Evolutionary conservation across 116 monocot species (phyloP), one percentile per base, ranked within the genome.

Genomic region (Zostera marina): DNA sequence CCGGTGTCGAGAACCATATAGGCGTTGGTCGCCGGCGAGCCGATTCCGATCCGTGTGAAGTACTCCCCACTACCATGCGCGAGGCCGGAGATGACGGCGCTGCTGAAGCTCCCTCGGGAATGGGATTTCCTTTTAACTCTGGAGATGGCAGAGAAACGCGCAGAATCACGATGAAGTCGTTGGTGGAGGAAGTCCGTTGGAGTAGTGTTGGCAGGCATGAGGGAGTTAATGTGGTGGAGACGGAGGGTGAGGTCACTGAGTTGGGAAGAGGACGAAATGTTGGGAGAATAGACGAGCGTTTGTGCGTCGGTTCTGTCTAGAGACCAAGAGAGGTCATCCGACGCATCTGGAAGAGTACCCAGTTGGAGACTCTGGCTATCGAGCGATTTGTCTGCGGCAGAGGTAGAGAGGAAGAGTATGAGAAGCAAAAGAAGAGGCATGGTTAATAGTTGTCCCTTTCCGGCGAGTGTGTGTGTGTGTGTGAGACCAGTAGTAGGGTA

Each of bases 1-100:
- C 91, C 85, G 51, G 90, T 91, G 76, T 91, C 90, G 23, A 91
- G 81, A 23, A 91, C 90, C 71, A 91, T 72, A 65, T 44, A 78
- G 52, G 72, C 66, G 59, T 48, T 21, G 21, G 44, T 53, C 7
- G 67, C 64, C 5, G 85, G 91, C 11, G 91, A 81, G 10, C 90
- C 90, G 58, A 91, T 64, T 10, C 82, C 85, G 63, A 91, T 70
- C 42, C 73, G 76, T 21, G 91, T 71, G 70, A 91, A 85, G 70
- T 91, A 91, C 72, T 85, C 85, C 11, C 91, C 91, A 58, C 81
- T 85, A 11, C 91, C 91, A 25, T 79, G 81, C 0, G 91, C 63
- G 26, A 85, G 82, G 7, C 91, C 91, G 22, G 91, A 91, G 4
- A 82, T 58, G 24, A 91, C 74, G 1, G 79, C 26, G 54, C 72